Percentiles rank a stretch among this genome's conserved stretches.
These are phyloP conservation scores for Candida tunisiensis DNA, from an alignment of 1,139 yeast genomes.

Conservation along the genomic window DNA sequence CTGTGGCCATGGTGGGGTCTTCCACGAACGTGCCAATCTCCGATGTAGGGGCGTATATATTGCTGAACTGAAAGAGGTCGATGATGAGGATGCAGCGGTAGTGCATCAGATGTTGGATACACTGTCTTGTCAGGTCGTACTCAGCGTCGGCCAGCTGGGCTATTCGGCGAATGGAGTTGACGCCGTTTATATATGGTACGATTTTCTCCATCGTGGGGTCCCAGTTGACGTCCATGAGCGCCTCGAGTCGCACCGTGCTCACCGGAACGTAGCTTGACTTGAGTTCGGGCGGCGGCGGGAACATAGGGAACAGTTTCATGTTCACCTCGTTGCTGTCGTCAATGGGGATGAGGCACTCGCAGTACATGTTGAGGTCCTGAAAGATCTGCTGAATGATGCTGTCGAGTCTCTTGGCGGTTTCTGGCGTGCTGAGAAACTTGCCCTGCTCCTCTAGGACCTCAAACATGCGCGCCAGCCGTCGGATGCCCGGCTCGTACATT, in stretches of 20 bases:
- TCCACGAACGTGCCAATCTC: conserved; percentile 50
- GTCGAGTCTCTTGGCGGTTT: conserved; percentile 38
- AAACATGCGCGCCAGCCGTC: conserved; percentile 77
- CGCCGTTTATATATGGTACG: conserved; percentile 73
- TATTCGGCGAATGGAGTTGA: conserved; percentile 65
- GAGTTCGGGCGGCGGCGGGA: conserved; percentile 70
- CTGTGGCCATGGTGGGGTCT: conserved; percentile 52
- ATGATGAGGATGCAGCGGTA: conserved; percentile 70
- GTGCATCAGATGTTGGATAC: conserved; percentile 82
- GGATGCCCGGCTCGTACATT: conserved; percentile 75
- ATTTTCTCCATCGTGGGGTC: conserved; percentile 92
- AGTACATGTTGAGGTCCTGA: conserved; percentile 85
- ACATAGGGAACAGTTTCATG: conserved; percentile 74
- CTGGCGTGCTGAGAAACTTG: conserved; percentile 41
- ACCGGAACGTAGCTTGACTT: conserved; percentile 73
- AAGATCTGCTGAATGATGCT: conserved; percentile 75
- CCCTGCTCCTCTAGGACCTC: conserved; percentile 83
- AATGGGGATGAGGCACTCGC: conserved; percentile 89
- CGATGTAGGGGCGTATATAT: conserved; percentile 81
- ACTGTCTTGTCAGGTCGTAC: conserved; percentile 59
- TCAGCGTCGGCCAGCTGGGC: conserved; percentile 74
- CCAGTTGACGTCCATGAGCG: conserved; percentile 81
- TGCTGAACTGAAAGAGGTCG: conserved; percentile 80
- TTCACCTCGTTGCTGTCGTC: conserved; percentile 84
- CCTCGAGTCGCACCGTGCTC: conserved; percentile 53